Evolutionary conservation across 257 asterid genomes (phyloP).

Genomic region (Nicotiana benthamiana): DNA sequence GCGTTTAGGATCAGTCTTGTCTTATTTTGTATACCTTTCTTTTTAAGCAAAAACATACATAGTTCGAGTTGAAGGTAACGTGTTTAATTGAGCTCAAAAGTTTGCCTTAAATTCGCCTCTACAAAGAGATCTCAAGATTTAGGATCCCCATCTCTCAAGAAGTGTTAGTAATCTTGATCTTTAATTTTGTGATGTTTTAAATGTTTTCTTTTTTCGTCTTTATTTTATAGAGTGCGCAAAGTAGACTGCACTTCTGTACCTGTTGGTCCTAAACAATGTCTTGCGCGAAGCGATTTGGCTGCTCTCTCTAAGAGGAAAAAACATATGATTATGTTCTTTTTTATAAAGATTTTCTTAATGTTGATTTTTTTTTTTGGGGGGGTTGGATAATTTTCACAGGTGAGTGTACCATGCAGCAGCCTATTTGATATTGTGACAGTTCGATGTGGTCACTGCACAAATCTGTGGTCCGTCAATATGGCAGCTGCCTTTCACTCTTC

Average conservation of each 20-base stretch:
- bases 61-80: neutral
- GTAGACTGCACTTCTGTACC: neutral
- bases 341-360: neutral
- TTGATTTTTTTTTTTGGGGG: too few relatives aligned
- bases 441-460: constrained; percentile 87
- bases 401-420: constrained; percentile 88
- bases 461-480: constrained; percentile 84
- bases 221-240: too few relatives aligned
- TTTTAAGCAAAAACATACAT: neutral
- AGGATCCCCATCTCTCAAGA: neutral
- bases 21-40: too few relatives aligned
- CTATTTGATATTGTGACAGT: constrained; percentile 76
- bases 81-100: neutral
- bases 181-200: too few relatives aligned
- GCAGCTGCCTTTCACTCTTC: constrained; percentile 68
- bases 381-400: constrained; percentile 30
- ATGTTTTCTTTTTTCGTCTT: too few relatives aligned
- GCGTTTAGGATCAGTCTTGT: too few relatives aligned
- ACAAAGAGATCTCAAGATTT: neutral
- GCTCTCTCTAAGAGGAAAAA: too few relatives aligned
- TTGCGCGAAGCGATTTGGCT: too few relatives aligned
- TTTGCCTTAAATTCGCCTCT: neutral
- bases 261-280: too few relatives aligned
- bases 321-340: neutral
- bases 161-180: too few relatives aligned